These are phyloP conservation scores for Alternaria conjuncta DNA, from an alignment of 2,329 filamentous ascomycete genomes.

Conservation along the genomic window DNA sequence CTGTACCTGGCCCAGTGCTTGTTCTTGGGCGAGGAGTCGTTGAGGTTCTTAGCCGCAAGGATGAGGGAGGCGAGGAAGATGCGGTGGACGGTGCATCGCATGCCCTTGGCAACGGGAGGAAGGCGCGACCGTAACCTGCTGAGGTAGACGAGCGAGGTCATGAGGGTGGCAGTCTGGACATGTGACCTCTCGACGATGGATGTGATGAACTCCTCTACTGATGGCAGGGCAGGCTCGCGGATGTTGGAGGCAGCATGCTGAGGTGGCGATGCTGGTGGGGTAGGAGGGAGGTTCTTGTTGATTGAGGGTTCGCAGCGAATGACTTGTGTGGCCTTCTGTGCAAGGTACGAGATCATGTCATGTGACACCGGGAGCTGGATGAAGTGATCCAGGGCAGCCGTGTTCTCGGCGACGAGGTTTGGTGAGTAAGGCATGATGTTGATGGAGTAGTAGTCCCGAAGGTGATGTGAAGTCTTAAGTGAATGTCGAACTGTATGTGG, in stretches of 20 bases:
- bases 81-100: conserved; percentile 94
- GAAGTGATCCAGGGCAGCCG: conserved; percentile 78
- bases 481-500: conserved; percentile 14
- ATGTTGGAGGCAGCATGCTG: conserved; percentile 57
- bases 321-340: conserved; percentile 75
- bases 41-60: conserved; percentile 92
- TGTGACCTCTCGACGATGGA: conserved; percentile 91
- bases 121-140: conserved; percentile 81
- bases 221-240: conserved; percentile 66
- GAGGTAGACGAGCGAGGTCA: conserved; percentile 96
- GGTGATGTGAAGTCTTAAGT: conserved; percentile 25
- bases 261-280: conserved; percentile 66
- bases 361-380: conserved; percentile 76
- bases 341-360: conserved; percentile 80
- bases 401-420: conserved; percentile 62
- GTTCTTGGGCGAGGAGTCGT: conserved; percentile 99
- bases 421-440: conserved; percentile 54
- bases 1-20: conserved; percentile 99
- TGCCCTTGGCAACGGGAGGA: conserved; percentile 92
- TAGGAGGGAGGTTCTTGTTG: conserved; percentile 61
- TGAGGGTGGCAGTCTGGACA: conserved; percentile 95
- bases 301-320: conserved; percentile 73
- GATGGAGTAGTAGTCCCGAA: conserved; percentile 21
- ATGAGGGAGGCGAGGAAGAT: conserved; percentile 94
- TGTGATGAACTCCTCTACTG: conserved; percentile 88